These are phyloP conservation scores for Gossypium davidsonii DNA, from an alignment of 441 rosid genomes.

Conservation along the genomic window DNA sequence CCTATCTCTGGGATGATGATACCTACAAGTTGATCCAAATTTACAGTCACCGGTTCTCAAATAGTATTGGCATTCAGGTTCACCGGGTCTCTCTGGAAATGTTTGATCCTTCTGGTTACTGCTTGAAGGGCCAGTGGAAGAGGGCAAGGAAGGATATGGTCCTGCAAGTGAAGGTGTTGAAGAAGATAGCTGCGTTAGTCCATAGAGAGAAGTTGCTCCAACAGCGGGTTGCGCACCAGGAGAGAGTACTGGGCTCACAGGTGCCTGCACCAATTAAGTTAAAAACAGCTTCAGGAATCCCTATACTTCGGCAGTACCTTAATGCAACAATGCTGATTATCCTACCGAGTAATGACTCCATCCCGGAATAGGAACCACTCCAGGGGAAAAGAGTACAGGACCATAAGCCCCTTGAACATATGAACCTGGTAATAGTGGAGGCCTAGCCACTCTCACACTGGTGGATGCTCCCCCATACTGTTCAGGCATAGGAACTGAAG, in stretches of 20 bases:
- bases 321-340: slow-evolving; percentile 7
- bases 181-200: slow-evolving; percentile 65
- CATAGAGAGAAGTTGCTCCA: slow-evolving; percentile 74
- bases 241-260: slow-evolving; percentile 88
- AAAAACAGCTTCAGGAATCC: slow-evolving; percentile 16
- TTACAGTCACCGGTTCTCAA: slow-evolving; percentile 84
- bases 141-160: slow-evolving; percentile 46
- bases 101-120: slow-evolving; percentile 53
- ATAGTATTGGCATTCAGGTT: slow-evolving; percentile 79
- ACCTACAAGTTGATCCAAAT: slow-evolving; percentile 79
- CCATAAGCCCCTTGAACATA: slow-evolving; percentile 82
- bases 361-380: slow-evolving; percentile 71
- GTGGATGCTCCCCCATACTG: slow-evolving; percentile 63
- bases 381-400: slow-evolving; percentile 67
- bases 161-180: slow-evolving; percentile 57
- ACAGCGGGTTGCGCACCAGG: slow-evolving; percentile 84
- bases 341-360: slow-evolving; percentile 93
- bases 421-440: slow-evolving; percentile 65
- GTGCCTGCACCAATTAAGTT: slow-evolving; percentile 46
- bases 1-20: slow-evolving; percentile 76
- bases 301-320: slow-evolving; percentile 8
- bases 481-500: slow-evolving; percentile 63
- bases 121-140: slow-evolving; percentile 44
- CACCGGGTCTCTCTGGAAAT: slow-evolving; percentile 88
- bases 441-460: slow-evolving; percentile 64